Evolutionary conservation across 768 basidiomycete species (phyloP).

Genomic region (Tephrocybe sp.): DNA sequence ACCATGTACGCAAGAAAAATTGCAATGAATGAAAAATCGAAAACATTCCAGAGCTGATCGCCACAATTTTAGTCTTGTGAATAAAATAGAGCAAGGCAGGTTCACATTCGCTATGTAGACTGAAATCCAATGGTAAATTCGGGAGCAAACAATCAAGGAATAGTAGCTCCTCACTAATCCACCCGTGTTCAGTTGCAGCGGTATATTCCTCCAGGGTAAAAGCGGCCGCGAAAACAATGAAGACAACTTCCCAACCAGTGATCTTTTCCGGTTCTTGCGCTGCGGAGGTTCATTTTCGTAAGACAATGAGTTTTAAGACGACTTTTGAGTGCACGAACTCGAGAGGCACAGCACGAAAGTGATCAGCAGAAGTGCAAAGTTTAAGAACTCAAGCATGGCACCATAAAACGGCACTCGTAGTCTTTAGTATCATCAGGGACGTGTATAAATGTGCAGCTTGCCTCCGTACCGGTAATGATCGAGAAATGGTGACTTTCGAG

Average conservation of each 20-base stretch:
- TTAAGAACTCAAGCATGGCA: conserved; percentile 75
- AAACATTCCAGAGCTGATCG: conserved; percentile 84
- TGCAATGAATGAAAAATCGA: conserved; percentile 74
- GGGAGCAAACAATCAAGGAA: neutral
- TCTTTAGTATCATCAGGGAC: conserved; percentile 31
- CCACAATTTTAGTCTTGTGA: neutral
- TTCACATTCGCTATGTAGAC: conserved; percentile 85
- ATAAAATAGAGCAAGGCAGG: neutral
- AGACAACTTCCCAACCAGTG: conserved; percentile 66
- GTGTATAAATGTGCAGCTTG: neutral
- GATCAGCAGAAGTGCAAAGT: conserved; percentile 66
- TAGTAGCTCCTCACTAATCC: conserved; percentile 60
- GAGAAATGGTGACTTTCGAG: conserved; percentile 65
- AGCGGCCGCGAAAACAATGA: conserved; percentile 74
- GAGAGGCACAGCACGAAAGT: conserved; percentile 76
- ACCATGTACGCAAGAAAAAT: conserved; percentile 69
- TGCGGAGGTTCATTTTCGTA: conserved; percentile 25
- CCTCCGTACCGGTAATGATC: conserved; percentile 73
- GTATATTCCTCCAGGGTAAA: conserved; percentile 89
- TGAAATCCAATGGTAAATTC: conserved; percentile 14
- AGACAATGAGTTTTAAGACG: neutral
- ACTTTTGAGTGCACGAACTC: conserved; percentile 44
- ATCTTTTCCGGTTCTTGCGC: conserved; percentile 54
- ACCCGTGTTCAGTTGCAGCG: conserved; percentile 82
- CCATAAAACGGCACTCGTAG: conserved; percentile 83